Conservation (phyloP, 345 rosid species). For the Clausena lansium region DNA sequence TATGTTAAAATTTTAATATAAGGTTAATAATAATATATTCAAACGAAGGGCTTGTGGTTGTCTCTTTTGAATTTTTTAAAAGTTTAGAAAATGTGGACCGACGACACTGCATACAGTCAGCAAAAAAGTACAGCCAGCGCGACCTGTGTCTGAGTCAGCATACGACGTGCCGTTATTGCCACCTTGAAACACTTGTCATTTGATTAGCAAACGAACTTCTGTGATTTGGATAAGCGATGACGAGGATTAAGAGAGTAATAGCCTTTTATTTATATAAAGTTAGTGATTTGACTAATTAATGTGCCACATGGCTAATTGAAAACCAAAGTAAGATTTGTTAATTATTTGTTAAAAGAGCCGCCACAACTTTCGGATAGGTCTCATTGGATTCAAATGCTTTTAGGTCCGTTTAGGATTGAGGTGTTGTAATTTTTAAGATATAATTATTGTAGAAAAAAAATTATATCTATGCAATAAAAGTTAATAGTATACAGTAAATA, state of each 20-base stretch:
- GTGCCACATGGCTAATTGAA: neutral
- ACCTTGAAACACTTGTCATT: neutral
- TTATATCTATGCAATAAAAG: no score
- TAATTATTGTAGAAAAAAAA: no score
- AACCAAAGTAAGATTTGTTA: neutral
- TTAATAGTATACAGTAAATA: no score
- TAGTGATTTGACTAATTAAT: no score
- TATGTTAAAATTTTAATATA: neutral
- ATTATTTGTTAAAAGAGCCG: neutral
- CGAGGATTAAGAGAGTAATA: neutral
- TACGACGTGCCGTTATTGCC: neutral
- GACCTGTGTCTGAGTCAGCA: conserved; percentile 19
- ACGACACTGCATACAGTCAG: neutral
- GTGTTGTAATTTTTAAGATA: no score
- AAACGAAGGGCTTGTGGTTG: neutral
- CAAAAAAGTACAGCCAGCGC: neutral
- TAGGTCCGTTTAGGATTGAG: no score
- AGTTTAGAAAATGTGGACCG: neutral
- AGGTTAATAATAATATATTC: no score
- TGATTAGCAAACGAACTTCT: neutral
- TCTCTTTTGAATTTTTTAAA: neutral
- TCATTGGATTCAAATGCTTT: no score
- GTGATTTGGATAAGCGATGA: neutral
- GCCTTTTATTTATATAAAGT: neutral
- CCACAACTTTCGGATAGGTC: neutral